These are phyloP conservation scores for Carex arenaria DNA, from an alignment of 202 grass and related monocot genomes.

Conservation along the genomic window DNA sequence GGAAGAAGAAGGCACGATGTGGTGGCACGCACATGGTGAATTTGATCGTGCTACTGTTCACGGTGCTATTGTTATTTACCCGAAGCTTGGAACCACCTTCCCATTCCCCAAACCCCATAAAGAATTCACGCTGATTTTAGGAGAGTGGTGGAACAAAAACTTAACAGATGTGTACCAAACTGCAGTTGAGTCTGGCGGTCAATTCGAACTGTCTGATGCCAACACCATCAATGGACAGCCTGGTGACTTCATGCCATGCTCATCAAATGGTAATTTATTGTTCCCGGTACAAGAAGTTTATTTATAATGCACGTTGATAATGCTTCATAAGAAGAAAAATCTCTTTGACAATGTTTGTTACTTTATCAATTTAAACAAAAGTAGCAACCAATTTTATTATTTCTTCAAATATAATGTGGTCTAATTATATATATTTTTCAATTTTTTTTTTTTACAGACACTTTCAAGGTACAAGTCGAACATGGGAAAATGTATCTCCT, in stretches of 20 bases:
- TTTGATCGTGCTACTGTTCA: constrained; percentile 49
- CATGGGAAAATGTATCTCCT: constrained; percentile 49
- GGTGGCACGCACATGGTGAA: constrained; percentile 69
- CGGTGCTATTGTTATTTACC: constrained; percentile 59
- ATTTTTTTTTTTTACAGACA: constrained; percentile 1
- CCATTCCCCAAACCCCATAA: constrained; percentile 40
- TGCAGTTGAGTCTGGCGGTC: constrained; percentile 12
- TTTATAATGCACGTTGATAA: not conserved
- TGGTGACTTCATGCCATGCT: constrained; percentile 55
- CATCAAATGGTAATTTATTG: not conserved
- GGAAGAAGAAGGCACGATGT: constrained; percentile 53
- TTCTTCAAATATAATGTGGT: not conserved
- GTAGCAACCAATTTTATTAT: not conserved
- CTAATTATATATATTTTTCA: not conserved
- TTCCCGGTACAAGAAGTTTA: not conserved
- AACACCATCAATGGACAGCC: constrained; percentile 78
- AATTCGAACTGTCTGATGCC: constrained; percentile 28
- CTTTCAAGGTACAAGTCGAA: constrained; percentile 31
- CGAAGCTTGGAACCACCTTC: constrained; percentile 18
- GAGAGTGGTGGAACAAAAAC: constrained; percentile 53
- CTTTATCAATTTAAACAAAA: not conserved
- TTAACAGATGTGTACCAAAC: constrained; percentile 20
- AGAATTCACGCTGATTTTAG: constrained; percentile 50
- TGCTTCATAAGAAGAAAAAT: not conserved
- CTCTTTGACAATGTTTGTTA: not conserved